phyloP scores from a whole-genome alignment of 352 stramenopile genomes.

The Phytopythium ostracodes region DNA sequence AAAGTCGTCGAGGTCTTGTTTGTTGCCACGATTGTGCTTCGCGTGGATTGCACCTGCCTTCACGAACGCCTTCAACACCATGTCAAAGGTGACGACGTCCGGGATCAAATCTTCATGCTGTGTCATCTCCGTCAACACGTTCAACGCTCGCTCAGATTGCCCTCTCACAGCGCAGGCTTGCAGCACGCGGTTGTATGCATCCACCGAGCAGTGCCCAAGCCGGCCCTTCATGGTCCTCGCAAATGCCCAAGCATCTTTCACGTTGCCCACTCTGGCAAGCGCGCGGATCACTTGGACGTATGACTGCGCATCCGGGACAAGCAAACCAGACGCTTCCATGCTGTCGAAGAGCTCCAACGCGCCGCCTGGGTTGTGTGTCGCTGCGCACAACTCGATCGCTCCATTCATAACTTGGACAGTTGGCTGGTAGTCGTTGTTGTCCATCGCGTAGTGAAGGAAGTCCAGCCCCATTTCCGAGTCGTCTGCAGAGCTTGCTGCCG shows the following conservation, averaged over 20 bases:
- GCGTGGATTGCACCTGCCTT: constrained; percentile 16
- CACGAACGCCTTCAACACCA: constrained; percentile 46
- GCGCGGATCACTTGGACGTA: constrained; percentile 51
- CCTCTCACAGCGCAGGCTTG: constrained; percentile 44
- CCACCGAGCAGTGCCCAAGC: constrained; percentile 28
- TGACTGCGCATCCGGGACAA: constrained; percentile 30
- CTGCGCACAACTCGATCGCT: constrained; percentile 45
- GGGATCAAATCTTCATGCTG: constrained; percentile 19
- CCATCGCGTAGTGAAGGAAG: constrained; percentile 63
- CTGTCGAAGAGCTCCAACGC: constrained; percentile 49
- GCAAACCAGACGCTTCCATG: constrained; percentile 33
- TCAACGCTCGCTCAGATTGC: constrained; percentile 31
- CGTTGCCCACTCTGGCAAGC: constrained; percentile 45
- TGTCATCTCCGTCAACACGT: constrained; percentile 38
- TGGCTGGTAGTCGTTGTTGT: constrained; percentile 29
- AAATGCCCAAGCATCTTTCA: constrained; percentile 34
- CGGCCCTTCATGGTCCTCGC: constrained; percentile 38
- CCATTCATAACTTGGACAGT: constrained; percentile 47
- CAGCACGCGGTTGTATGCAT: constrained; percentile 56
- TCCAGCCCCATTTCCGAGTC: constrained; percentile 47
- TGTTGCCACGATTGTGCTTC: constrained; percentile 15
- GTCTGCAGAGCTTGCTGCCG: constrained; percentile 35
- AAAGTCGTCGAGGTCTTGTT: constrained; percentile 15
- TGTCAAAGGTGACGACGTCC: constrained; percentile 57
- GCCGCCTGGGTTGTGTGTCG: constrained; percentile 34